phyloP scores from a whole-genome alignment of 2,329 filamentous ascomycete genomes.

The Apiospora kogelbergensis region DNA sequence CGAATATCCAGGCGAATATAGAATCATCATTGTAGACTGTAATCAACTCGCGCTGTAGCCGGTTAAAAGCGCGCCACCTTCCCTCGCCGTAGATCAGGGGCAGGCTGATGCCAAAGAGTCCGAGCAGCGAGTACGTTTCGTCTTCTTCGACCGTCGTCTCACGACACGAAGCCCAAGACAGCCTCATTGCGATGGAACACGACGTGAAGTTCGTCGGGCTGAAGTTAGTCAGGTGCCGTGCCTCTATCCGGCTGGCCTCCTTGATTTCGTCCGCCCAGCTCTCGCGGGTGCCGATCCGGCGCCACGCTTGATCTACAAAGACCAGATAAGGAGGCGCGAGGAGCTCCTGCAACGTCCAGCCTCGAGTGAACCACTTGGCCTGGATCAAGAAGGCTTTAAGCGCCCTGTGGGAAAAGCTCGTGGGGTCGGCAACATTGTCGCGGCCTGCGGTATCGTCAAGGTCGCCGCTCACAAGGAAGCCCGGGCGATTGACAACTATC shows the following conservation, averaged over 20 bases:
- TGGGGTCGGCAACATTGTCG: slow-evolving; percentile 5
- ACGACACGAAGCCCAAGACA: slow-evolving; percentile 25
- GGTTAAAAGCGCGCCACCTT: slow-evolving; percentile 19
- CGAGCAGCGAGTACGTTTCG: slow-evolving; percentile 27
- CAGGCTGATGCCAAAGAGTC: slow-evolving; percentile 27
- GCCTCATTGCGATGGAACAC: neutral
- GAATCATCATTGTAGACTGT: slow-evolving; percentile 16
- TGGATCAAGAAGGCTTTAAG: neutral
- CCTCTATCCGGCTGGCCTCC: neutral
- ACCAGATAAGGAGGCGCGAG: slow-evolving; percentile 10
- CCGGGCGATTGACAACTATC: neutral
- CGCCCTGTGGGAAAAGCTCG: neutral
- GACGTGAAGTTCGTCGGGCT: neutral
- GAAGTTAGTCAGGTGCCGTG: neutral
- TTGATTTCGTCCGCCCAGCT: neutral
- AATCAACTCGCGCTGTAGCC: slow-evolving; percentile 28
- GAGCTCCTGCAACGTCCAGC: neutral
- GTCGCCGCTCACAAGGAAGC: neutral
- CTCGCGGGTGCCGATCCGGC: slow-evolving; percentile 10
- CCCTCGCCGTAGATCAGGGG: slow-evolving; percentile 32
- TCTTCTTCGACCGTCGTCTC: slow-evolving; percentile 25
- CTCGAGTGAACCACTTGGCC: slow-evolving; percentile 12
- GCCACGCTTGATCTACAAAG: slow-evolving; percentile 8
- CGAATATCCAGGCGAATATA: slow-evolving; percentile 11
- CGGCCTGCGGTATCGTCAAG: slow-evolving; percentile 6